A percentile compares a stretch with the other conserved stretches of the same genome.
These are phyloP conservation scores for Hericium erinaceus DNA, from an alignment of 768 basidiomycete species.

Conservation along the genomic window DNA sequence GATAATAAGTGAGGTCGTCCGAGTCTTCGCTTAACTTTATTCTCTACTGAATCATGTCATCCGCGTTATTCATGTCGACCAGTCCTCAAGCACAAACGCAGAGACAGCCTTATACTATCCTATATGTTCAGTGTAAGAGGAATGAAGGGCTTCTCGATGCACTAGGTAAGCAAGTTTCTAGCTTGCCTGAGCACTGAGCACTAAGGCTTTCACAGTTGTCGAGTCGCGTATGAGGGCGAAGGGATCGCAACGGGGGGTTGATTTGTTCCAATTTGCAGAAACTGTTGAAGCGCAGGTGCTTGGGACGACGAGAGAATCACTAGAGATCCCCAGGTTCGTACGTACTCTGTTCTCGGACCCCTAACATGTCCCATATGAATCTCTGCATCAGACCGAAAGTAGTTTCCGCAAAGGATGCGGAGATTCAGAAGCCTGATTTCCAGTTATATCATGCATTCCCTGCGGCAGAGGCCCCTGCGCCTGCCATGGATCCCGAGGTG, in stretches of 20 bases:
- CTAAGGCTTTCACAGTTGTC: conserved; percentile 34
- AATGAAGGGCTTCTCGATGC: conserved; percentile 79
- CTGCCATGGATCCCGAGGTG: conserved; percentile 45
- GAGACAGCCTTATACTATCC: conserved; percentile 49
- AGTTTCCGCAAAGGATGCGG: conserved; percentile 40
- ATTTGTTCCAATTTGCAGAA: conserved; percentile 73
- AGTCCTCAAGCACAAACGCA: no score
- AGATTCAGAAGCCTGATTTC: conserved; percentile 30
- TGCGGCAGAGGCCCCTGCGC: not conserved
- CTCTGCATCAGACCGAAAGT: conserved; percentile 42
- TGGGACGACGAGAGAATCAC: conserved; percentile 56
- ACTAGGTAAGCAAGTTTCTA: conserved; percentile 39
- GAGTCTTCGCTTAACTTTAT: no score
- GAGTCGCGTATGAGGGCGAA: conserved; percentile 54
- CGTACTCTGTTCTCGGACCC: not conserved
- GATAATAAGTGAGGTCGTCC: no score
- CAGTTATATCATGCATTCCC: conserved; percentile 65
- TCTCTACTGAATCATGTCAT: no score
- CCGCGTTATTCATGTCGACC: no score
- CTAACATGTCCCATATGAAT: not conserved
- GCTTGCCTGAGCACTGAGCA: conserved; percentile 1
- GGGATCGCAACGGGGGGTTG: conserved; percentile 45
- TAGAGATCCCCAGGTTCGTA: conserved; percentile 49
- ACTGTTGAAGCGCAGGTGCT: conserved; percentile 61
- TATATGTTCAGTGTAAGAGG: conserved; percentile 76